These are phyloP conservation scores for Candida taoyuanica DNA, from an alignment of 805 yeast genomes.

Conservation along the genomic window DNA sequence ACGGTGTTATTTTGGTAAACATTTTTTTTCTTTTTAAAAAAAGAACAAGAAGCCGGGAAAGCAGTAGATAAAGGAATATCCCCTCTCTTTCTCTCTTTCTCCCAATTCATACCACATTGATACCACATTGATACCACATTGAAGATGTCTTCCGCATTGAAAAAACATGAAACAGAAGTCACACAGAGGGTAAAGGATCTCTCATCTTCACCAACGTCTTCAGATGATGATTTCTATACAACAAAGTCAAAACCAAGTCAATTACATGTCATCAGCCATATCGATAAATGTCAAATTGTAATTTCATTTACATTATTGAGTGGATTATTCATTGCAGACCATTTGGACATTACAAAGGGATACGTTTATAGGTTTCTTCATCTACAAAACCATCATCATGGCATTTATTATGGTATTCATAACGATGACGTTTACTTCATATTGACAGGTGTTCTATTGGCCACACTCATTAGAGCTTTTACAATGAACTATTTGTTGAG, in stretches of 20 bases:
- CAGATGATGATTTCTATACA: conserved; percentile 5
- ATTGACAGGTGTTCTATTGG: conserved; percentile 46
- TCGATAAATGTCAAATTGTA: conserved; percentile 29
- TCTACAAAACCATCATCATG: conserved; percentile 35
- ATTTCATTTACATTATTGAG: conserved; percentile 24
- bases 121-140: background rate
- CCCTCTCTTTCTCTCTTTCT: background rate
- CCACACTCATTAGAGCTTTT: conserved; percentile 56
- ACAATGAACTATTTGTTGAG: conserved; percentile 52
- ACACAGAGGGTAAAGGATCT: conserved; percentile 9
- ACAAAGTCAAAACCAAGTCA: conserved; percentile 1
- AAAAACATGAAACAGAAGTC: conserved; percentile 13
- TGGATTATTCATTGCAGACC: conserved; percentile 22
- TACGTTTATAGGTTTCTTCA: conserved; percentile 35
- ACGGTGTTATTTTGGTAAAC: background rate
- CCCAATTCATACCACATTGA: background rate
- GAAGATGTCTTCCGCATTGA: conserved; percentile 6
- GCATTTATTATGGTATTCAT: conserved; percentile 48
- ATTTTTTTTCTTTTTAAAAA: background rate
- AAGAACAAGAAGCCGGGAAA: too few relatives aligned
- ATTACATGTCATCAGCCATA: conserved; percentile 9
- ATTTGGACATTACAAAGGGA: conserved; percentile 25
- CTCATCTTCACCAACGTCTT: conserved; percentile 10
- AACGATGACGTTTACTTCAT: conserved; percentile 51
- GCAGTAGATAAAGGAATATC: too few relatives aligned